Conservation (phyloP, 1,284 basidiomycete species). For the Tilletia walkeri region DNA sequence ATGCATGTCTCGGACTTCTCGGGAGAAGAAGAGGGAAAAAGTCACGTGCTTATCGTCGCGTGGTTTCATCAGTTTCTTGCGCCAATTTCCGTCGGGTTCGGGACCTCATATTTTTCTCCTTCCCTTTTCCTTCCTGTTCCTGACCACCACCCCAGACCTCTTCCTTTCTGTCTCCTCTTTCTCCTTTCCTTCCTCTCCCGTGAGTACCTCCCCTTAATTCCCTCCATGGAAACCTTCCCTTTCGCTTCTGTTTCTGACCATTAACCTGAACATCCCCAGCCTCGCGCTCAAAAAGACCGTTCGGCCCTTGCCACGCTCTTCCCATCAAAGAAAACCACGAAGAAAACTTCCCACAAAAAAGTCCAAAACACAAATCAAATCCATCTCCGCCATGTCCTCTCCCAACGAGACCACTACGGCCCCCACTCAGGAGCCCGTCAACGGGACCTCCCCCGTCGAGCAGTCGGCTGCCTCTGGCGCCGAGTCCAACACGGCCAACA, state of each 20-base stretch:
- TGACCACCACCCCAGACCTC: background rate
- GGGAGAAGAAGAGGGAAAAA: background rate
- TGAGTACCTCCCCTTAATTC: background rate
- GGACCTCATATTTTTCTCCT: background rate
- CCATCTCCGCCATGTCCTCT: background rate
- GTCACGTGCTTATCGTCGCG: background rate
- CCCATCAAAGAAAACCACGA: background rate
- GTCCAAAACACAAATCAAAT: constrained; percentile 13
- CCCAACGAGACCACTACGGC: constrained; percentile 18
- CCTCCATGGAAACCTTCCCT: constrained; percentile 9
- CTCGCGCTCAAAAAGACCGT: constrained; percentile 14
- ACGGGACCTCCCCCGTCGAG: constrained; percentile 31
- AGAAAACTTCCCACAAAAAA: constrained; percentile 1
- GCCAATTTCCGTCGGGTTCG: too few species aligned
- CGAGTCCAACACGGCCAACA: constrained; percentile 27
- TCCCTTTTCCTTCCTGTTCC: background rate
- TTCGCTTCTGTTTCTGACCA: background rate
- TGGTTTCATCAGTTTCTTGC: background rate
- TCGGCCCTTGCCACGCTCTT: constrained; percentile 20
- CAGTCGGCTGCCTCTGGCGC: constrained; percentile 48
- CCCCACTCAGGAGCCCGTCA: constrained; percentile 20
- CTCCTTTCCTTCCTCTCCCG: constrained; percentile 23
- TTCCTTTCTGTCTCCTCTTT: background rate
- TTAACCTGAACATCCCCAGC: background rate
- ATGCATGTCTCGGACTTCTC: background rate